Evolutionary conservation across 1,284 basidiomycete genomes (phyloP).

Genomic region (Erythrobasidium hasegawianum): DNA sequence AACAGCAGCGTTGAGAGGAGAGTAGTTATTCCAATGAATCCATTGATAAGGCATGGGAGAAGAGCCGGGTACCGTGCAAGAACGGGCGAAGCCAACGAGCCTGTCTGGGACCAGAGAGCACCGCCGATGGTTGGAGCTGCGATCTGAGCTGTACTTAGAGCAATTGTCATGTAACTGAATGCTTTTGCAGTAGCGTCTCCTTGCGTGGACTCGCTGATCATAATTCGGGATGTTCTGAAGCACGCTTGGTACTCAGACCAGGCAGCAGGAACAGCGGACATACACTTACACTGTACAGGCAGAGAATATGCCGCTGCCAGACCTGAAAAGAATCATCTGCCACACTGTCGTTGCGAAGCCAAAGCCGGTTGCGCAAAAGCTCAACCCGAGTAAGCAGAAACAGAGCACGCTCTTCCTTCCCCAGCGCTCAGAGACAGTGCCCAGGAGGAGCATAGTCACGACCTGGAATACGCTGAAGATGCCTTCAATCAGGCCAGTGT

Average conservation of each 20-base stretch:
- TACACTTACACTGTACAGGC: background rate
- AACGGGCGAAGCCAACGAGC: background rate
- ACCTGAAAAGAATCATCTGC: background rate
- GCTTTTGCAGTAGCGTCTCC: background rate
- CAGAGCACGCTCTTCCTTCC: background rate
- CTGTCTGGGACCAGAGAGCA: background rate
- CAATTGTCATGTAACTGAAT: background rate
- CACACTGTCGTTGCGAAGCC: background rate
- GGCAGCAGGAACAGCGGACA: too few relatives aligned
- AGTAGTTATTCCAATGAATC: background rate
- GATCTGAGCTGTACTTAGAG: background rate
- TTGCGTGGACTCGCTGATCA: background rate
- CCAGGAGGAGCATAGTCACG: background rate
- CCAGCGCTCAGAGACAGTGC: background rate
- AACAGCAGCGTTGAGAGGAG: background rate
- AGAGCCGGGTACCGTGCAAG: background rate
- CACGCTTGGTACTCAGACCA: background rate
- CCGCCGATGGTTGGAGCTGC: background rate
- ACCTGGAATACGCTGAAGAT: background rate
- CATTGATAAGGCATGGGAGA: background rate
- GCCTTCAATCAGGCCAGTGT: background rate
- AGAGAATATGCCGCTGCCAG: background rate
- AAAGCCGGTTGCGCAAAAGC: background rate
- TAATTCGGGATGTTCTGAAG: background rate
- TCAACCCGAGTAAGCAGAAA: background rate